Evolutionary conservation across 495 filamentous ascomycete genomes (phyloP).

Genomic region (Aspergillus homomorphus): DNA sequence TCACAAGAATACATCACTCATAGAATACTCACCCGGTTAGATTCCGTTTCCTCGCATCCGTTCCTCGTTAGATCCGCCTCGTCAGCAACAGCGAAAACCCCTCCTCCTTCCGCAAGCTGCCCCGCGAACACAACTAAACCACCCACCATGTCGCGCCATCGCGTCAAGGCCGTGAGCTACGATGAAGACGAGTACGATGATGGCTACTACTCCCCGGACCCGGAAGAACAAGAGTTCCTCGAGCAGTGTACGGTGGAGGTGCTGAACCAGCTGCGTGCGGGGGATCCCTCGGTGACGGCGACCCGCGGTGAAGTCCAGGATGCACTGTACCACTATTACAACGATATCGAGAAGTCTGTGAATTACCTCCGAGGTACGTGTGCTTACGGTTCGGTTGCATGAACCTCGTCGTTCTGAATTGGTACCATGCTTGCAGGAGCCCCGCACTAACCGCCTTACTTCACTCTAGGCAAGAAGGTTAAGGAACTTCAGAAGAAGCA

Average conservation of each 20-base stretch:
- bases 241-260: conserved; percentile 41
- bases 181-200: conserved; percentile 47
- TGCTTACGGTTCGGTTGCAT: not conserved
- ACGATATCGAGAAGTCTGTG: conserved; percentile 81
- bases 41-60: not conserved
- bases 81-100: conserved; percentile 1
- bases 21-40: not conserved
- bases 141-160: conserved; percentile 43
- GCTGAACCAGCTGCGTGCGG: conserved; percentile 36
- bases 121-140: conserved; percentile 8
- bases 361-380: conserved; percentile 68
- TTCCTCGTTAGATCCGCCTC: conserved; percentile 9
- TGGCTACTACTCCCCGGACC: conserved; percentile 42
- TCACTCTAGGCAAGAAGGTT: conserved; percentile 41
- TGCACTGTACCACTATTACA: conserved; percentile 92
- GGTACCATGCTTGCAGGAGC: not conserved
- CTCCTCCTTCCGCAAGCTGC: conserved; percentile 12
- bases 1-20: not conserved
- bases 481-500: conserved; percentile 43
- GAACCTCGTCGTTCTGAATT: not conserved
- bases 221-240: conserved; percentile 43
- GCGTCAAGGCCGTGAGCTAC: conserved; percentile 45
- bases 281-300: conserved; percentile 39
- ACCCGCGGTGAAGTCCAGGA: conserved; percentile 72
- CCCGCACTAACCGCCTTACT: not conserved